A percentile compares a stretch with the other conserved stretches of the same genome.
These are phyloP conservation scores for Kodamaea sp. DNA, from an alignment of 1,139 yeast species.

Conservation along the genomic window DNA sequence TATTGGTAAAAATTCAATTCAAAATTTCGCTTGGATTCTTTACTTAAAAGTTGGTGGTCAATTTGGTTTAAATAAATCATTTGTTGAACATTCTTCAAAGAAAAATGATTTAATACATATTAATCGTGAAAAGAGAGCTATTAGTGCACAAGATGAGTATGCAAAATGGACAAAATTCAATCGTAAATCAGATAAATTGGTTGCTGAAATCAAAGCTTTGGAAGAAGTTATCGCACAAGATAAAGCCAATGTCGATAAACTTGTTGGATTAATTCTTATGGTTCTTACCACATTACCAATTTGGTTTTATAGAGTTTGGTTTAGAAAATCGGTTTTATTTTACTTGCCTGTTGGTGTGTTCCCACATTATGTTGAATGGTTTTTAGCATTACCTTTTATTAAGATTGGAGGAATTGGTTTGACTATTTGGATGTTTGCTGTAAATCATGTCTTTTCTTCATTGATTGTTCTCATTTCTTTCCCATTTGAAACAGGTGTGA, in stretches of 20 bases:
- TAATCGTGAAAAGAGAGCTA: constrained; percentile 51
- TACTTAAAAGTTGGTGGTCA: constrained; percentile 36
- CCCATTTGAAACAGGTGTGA: constrained; percentile 24
- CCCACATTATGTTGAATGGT: constrained; percentile 56
- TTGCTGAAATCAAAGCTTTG: constrained; percentile 46
- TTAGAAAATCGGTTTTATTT: constrained; percentile 55
- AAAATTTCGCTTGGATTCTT: constrained; percentile 38
- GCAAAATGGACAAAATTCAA: constrained; percentile 95
- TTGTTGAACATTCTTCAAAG: constrained; percentile 34
- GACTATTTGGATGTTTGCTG: constrained; percentile 47
- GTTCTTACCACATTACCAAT: constrained; percentile 40
- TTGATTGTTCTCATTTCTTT: constrained; percentile 27
- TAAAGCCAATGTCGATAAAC: constrained; percentile 35
- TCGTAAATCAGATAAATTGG: constrained; percentile 60
- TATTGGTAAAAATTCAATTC: constrained; percentile 35
- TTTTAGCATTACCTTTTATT: constrained; percentile 58
- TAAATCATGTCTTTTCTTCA: constrained; percentile 30
- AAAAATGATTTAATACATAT: constrained; percentile 46
- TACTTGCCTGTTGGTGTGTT: constrained; percentile 57
- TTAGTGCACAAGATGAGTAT: constrained; percentile 89
- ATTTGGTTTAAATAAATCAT: constrained; percentile 25
- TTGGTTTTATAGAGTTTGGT: constrained; percentile 52
- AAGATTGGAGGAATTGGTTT: constrained; percentile 54
- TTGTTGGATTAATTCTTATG: constrained; percentile 25
- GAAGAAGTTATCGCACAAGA: constrained; percentile 34